These are phyloP conservation scores for Fusarium austroafricanum DNA, from an alignment of 2,329 filamentous ascomycete species.

Conservation along the genomic window DNA sequence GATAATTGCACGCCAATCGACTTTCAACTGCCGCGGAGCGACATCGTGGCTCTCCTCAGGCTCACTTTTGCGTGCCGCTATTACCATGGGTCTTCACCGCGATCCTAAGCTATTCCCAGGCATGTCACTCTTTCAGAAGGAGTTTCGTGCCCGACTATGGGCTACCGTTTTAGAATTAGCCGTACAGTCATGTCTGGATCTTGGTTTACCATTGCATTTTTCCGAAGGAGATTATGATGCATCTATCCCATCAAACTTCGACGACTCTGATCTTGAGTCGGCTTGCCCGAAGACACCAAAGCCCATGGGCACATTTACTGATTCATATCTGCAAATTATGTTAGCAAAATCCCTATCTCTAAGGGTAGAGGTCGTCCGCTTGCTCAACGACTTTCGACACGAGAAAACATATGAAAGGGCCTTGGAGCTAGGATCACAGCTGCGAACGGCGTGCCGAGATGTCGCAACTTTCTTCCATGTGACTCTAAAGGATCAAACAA, in stretches of 20 bases:
- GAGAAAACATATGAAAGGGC: slow-evolving; percentile 40
- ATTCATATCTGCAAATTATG: slow-evolving; percentile 40
- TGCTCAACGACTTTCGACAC: slow-evolving; percentile 41
- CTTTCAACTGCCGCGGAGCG: slow-evolving; percentile 44
- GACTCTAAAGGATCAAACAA: not conserved
- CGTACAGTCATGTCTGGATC: slow-evolving; percentile 41
- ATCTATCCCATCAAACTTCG: slow-evolving; percentile 37
- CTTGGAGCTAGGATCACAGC: slow-evolving; percentile 31
- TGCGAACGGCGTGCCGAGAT: slow-evolving; percentile 41
- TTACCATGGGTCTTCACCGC: slow-evolving; percentile 45
- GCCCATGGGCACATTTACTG: slow-evolving; percentile 28
- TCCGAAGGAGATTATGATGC: slow-evolving; percentile 36
- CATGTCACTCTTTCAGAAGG: slow-evolving; percentile 34
- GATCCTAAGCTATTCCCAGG: slow-evolving; percentile 38
- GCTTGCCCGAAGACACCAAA: slow-evolving; percentile 1
- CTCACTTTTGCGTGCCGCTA: slow-evolving; percentile 41
- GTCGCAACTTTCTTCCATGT: slow-evolving; percentile 40
- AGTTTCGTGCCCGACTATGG: slow-evolving; percentile 42
- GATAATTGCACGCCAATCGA: slow-evolving; percentile 42
- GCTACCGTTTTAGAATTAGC: slow-evolving; percentile 40
- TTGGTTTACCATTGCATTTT: slow-evolving; percentile 40
- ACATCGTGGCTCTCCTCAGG: slow-evolving; percentile 44
- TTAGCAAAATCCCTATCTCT: slow-evolving; percentile 38
- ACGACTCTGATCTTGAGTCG: slow-evolving; percentile 39
- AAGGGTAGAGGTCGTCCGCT: slow-evolving; percentile 35